Percentiles rank a stretch among this genome's conserved stretches.
These are phyloP conservation scores for Scheffersomyces parashehatae DNA, from an alignment of 1,139 yeast genomes.

Conservation along the genomic window DNA sequence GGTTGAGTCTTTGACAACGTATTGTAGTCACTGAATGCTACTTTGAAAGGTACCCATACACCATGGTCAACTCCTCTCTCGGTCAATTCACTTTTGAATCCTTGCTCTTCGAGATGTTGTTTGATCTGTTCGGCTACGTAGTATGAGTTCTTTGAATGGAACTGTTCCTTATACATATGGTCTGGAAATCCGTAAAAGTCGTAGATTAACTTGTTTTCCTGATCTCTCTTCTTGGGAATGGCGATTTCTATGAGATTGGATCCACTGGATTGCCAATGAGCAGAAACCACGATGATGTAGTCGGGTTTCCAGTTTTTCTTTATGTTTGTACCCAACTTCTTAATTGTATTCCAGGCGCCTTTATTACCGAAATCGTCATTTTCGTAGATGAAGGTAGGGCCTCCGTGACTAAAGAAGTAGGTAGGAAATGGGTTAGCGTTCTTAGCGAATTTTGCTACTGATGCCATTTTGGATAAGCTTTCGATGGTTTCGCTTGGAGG, in stretches of 20 bases:
- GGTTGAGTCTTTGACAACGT: conserved; percentile 19
- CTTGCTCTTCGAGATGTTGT: conserved; percentile 37
- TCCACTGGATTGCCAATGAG: conserved; percentile 68
- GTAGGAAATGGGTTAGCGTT: conserved; percentile 47
- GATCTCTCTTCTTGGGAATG: conserved; percentile 33
- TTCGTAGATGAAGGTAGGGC: conserved; percentile 67
- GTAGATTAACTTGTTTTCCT: conserved; percentile 53
- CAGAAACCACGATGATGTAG: conserved; percentile 65
- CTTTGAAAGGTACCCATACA: conserved; percentile 77
- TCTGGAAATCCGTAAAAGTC: conserved; percentile 75
- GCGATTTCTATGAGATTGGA: conserved; percentile 49
- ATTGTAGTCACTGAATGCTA: conserved; percentile 56
- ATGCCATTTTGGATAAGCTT: background rate
- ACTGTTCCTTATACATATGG: conserved; percentile 61
- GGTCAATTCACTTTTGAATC: conserved; percentile 45
- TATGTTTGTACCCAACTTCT: conserved; percentile 52
- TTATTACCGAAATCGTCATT: conserved; percentile 44
- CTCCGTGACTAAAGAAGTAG: conserved; percentile 75
- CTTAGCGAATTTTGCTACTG: conserved; percentile 7
- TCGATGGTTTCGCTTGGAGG: background rate
- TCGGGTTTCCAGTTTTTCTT: conserved; percentile 56
- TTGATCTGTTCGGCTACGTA: conserved; percentile 47
- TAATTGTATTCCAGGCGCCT: conserved; percentile 61
- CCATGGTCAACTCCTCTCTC: conserved; percentile 79
- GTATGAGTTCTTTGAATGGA: conserved; percentile 48